Conservation (phyloP, 108 stramenopile species). For the Epithemia pelagica region DNA sequence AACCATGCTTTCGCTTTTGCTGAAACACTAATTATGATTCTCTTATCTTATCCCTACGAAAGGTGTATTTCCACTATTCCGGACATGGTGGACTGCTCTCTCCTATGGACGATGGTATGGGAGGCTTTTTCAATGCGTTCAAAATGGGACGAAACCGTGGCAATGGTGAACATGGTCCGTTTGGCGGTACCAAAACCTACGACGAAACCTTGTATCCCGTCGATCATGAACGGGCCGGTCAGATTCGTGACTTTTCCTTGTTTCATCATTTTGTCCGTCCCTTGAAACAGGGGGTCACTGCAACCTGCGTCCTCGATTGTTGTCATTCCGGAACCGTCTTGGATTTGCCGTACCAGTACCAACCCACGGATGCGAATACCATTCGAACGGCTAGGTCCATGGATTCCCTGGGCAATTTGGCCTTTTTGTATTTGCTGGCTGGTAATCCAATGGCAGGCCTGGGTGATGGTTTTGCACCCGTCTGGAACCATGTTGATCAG, state of each 20-base stretch:
- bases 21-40: no score
- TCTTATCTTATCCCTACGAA: no score
- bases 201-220: constrained; percentile 87
- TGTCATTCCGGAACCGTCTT: constrained; percentile 88
- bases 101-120: background rate
- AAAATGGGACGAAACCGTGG: constrained; percentile 48
- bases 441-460: background rate
- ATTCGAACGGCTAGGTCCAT: background rate
- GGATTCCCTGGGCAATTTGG: constrained; percentile 7
- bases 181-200: constrained; percentile 36
- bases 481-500: background rate
- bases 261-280: constrained; percentile 58
- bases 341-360: constrained; percentile 57
- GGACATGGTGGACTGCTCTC: constrained; percentile 33
- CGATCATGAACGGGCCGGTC: constrained; percentile 59
- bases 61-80: constrained; percentile 54
- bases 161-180: constrained; percentile 48
- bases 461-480: background rate
- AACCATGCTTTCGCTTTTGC: background rate
- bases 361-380: background rate
- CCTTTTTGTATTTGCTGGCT: constrained; percentile 14
- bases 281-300: constrained; percentile 40
- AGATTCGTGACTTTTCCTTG: constrained; percentile 74
- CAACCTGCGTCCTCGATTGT: constrained; percentile 43
- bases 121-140: background rate